Conservation (phyloP, 805 yeast genomes). For the Saturnispora quitensis region DNA sequence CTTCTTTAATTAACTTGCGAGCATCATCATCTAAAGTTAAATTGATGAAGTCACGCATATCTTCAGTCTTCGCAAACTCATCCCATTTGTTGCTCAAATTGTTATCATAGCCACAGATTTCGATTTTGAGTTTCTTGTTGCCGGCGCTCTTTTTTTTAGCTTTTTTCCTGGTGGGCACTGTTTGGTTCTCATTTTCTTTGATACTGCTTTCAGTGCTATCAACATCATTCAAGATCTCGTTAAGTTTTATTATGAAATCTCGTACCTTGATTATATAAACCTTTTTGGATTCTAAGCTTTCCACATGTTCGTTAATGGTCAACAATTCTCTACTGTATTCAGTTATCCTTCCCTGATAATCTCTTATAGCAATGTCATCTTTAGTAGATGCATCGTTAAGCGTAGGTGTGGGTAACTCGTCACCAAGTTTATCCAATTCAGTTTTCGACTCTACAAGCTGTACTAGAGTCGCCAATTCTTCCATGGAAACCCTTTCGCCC, state of each 20-base stretch:
- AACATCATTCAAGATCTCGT: not conserved
- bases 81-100: conserved; percentile 19
- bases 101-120: conserved; percentile 45
- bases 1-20: conserved; percentile 9
- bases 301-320: not conserved
- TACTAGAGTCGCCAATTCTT: conserved; percentile 9
- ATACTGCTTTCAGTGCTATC: not conserved
- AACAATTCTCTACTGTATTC: not conserved
- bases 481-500: conserved; percentile 2
- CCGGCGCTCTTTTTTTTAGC: conserved; percentile 17
- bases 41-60: conserved; percentile 6
- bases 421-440: conserved; percentile 27
- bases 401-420: conserved; percentile 30
- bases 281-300: not conserved
- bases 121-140: conserved; percentile 29
- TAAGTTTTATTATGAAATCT: not conserved
- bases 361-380: not conserved
- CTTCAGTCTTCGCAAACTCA: conserved; percentile 12
- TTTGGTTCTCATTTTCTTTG: not conserved
- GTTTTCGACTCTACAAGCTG: conserved; percentile 13
- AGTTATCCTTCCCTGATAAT: not conserved
- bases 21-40: conserved; percentile 10
- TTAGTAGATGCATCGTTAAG: conserved; percentile 5
- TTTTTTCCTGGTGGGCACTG: conserved; percentile 8
- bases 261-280: not conserved